Evolutionary conservation across 225 moss, liverwort and hornwort species (phyloP).

Genomic region (Antitrichia curtipendula): DNA sequence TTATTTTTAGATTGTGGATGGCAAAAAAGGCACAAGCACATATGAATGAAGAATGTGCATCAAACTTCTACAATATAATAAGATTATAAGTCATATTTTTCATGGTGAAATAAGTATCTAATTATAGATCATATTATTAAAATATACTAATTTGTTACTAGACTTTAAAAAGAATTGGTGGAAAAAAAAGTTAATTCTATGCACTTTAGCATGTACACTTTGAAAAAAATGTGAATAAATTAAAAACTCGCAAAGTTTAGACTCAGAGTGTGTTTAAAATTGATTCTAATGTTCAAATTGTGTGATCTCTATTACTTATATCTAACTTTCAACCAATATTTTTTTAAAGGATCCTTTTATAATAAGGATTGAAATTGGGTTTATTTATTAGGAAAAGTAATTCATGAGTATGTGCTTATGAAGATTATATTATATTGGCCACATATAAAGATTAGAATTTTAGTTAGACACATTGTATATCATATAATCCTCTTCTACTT

Average conservation of each 20-base stretch:
- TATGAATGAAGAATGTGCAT: not conserved
- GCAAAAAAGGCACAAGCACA: not conserved
- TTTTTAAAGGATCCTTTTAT: too few relatives aligned
- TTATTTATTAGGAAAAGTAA: not conserved
- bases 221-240: not conserved
- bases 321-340: not conserved
- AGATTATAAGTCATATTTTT: not conserved
- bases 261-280: not conserved
- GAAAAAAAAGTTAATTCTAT: not conserved
- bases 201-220: not conserved
- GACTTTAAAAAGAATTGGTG: not conserved
- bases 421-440: too few relatives aligned
- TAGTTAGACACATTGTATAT: not conserved
- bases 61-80: not conserved
- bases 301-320: not conserved
- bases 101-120: too few relatives aligned
- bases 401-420: rapidly evolving
- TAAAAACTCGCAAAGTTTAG: not conserved
- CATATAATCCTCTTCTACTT: not conserved
- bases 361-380: not conserved
- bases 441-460: too few relatives aligned
- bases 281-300: not conserved
- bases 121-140: not conserved
- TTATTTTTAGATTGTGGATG: not conserved
- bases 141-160: not conserved